These are phyloP conservation scores for Sphagnum tenellum DNA, from an alignment of 225 moss, liverwort and hornwort genomes.

Conservation along the genomic window DNA sequence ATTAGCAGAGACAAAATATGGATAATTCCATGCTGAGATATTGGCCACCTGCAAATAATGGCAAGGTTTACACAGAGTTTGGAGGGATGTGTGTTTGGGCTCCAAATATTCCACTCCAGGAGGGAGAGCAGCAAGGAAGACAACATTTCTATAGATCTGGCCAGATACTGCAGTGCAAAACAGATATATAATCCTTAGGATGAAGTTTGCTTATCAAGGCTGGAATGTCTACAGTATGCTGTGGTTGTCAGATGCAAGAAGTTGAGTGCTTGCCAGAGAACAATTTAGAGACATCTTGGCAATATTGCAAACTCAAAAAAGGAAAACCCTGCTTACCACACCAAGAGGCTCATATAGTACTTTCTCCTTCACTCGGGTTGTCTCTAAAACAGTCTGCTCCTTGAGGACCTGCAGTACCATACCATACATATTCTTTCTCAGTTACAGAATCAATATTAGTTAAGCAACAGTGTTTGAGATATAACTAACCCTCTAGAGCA, in stretches of 20 bases:
- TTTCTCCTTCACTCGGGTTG: slow-evolving; percentile 62
- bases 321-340: slow-evolving; percentile 30
- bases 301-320: neutral
- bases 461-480: too few species aligned
- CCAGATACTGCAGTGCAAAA: too few species aligned
- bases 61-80: neutral
- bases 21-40: slow-evolving; percentile 97
- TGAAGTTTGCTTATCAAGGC: too few species aligned
- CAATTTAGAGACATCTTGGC: neutral
- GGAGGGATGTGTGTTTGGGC: neutral
- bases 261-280: too few species aligned
- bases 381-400: slow-evolving; percentile 62
- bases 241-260: too few species aligned
- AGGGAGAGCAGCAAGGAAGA: too few species aligned
- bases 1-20: slow-evolving; percentile 80
- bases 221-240: too few species aligned
- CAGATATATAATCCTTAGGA: too few species aligned
- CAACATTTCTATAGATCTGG: too few species aligned
- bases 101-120: too few species aligned
- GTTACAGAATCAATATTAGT: neutral
- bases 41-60: slow-evolving; percentile 37
- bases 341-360: slow-evolving; percentile 89
- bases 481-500: too few species aligned
- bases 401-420: slow-evolving; percentile 30
- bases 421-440: neutral